These are phyloP conservation scores for Pueraria montana DNA, from an alignment of 306 rosid genomes.

Conservation along the genomic window DNA sequence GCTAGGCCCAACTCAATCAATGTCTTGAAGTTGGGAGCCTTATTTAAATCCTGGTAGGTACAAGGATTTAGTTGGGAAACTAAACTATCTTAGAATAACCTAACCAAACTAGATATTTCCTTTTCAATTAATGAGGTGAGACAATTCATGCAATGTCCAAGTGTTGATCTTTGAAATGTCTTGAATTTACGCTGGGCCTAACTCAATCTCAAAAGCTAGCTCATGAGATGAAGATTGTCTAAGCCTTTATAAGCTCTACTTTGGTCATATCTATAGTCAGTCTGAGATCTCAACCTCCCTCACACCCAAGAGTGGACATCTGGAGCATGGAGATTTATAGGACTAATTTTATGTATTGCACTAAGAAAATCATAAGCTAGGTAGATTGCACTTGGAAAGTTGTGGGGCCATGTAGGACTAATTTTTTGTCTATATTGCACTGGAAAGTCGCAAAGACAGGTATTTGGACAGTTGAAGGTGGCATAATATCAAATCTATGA, in stretches of 20 bases:
- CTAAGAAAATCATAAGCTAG: not conserved
- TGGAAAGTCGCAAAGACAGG: too few relatives aligned
- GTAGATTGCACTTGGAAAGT: not conserved
- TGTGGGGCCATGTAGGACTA: not conserved
- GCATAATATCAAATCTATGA: too few relatives aligned
- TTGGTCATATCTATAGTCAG: not conserved
- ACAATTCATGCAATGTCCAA: not conserved
- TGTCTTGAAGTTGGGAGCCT: too few relatives aligned
- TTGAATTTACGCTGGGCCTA: not conserved
- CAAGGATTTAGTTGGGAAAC: not conserved
- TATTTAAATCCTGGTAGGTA: not conserved
- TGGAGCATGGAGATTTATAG: too few relatives aligned
- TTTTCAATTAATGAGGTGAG: not conserved
- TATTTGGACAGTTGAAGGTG: too few relatives aligned
- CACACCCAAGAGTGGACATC: too few relatives aligned
- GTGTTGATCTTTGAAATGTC: not conserved
- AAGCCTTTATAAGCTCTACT: not conserved
- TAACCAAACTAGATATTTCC: not conserved
- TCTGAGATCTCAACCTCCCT: not conserved
- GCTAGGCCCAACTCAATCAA: not conserved
- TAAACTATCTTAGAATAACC: not conserved
- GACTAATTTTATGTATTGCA: not conserved
- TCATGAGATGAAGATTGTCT: not conserved
- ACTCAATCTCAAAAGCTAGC: not conserved
- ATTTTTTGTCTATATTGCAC: not conserved